Evolutionary conservation across 306 rosid genomes (phyloP).

Genomic region (Cucumis cinereus): DNA sequence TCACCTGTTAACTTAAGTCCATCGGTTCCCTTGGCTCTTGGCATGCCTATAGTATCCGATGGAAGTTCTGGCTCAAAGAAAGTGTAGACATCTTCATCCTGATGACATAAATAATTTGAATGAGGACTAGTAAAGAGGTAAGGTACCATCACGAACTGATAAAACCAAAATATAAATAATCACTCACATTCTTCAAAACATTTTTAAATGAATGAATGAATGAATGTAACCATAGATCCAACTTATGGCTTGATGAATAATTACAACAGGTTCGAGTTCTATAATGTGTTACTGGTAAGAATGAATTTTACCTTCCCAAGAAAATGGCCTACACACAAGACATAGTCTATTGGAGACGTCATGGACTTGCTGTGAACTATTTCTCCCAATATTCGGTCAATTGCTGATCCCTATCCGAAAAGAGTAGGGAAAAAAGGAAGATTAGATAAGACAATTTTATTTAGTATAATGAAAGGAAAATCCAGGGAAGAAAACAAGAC

Average conservation of each 20-base stretch:
- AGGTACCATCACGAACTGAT: not conserved
- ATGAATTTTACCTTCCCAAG: slow-evolving; percentile 61
- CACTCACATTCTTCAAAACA: not conserved
- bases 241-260: not conserved
- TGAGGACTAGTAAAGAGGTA: not conserved
- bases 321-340: slow-evolving; percentile 81
- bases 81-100: slow-evolving; percentile 84
- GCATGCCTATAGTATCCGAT: slow-evolving; percentile 18
- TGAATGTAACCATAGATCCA: not conserved
- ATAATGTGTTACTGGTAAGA: not conserved
- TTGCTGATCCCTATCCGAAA: slow-evolving; percentile 75
- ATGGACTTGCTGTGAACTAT: slow-evolving; percentile 66
- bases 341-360: slow-evolving; percentile 90
- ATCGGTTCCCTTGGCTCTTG: slow-evolving; percentile 30
- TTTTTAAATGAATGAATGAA: not conserved
- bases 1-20: slow-evolving; percentile 38
- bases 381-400: slow-evolving; percentile 84
- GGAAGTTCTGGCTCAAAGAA: slow-evolving; percentile 93
- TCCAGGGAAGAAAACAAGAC: not conserved
- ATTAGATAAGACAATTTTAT: not conserved
- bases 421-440: not conserved
- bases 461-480: not conserved
- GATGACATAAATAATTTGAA: slow-evolving; percentile 13
- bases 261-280: not conserved
- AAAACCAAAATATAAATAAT: not conserved